Percentiles rank a stretch among this genome's conserved stretches.
phyloP scores from a whole-genome alignment of 2,329 filamentous ascomycete species.

The Decorospora gaudefroyi region DNA sequence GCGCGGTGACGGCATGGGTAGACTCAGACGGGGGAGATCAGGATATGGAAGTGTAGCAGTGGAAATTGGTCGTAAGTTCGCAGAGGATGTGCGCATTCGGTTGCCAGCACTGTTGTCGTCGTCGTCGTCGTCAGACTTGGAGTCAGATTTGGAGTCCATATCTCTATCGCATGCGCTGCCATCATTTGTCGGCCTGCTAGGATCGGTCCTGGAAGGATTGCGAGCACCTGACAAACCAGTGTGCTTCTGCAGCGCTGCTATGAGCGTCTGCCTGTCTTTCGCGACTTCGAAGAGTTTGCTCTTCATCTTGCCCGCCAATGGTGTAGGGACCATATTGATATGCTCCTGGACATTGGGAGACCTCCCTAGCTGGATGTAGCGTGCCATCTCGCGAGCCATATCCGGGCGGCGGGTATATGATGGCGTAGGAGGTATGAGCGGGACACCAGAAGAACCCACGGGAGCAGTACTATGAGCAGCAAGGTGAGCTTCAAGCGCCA shows the following conservation, averaged over 20 bases:
- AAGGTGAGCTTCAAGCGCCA: slow-evolving; percentile 32
- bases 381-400: slow-evolving; percentile 14
- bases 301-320: slow-evolving; percentile 27
- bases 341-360: slow-evolving; percentile 7
- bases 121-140: slow-evolving; percentile 10
- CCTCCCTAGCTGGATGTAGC: slow-evolving; percentile 9
- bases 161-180: slow-evolving; percentile 5
- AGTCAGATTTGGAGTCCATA: no score
- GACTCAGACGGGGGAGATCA: slow-evolving; percentile 1
- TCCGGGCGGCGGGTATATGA: slow-evolving; percentile 9
- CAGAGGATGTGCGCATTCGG: background rate
- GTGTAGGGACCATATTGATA: slow-evolving; percentile 25
- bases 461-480: slow-evolving; percentile 15
- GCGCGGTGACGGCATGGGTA: slow-evolving; percentile 1
- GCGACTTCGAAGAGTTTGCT: slow-evolving; percentile 27
- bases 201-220: background rate
- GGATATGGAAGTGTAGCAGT: background rate
- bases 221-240: background rate
- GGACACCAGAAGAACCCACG: slow-evolving; percentile 21
- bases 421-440: slow-evolving; percentile 34
- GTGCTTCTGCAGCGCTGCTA: background rate
- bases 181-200: background rate
- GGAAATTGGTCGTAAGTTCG: background rate
- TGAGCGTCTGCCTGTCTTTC: slow-evolving; percentile 3
- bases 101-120: slow-evolving; percentile 2